Conservation (phyloP, 163 green algal species). For the Trebouxiophyceae sp. region DNA sequence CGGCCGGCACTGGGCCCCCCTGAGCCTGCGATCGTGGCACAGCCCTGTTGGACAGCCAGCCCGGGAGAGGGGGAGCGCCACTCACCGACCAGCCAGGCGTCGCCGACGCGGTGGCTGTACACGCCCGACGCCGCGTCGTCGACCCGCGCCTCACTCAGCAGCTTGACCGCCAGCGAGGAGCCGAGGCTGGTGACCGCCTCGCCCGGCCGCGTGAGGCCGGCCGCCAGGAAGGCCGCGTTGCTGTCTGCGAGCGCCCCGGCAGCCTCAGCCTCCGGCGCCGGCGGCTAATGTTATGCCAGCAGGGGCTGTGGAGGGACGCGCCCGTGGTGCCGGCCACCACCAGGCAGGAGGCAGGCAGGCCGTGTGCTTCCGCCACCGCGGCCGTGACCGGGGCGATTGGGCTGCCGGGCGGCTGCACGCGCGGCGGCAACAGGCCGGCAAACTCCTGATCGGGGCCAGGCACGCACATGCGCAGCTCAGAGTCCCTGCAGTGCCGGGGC, state of each 20-base stretch:
- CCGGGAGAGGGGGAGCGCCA: too few relatives aligned
- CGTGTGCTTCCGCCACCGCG: slow-evolving; percentile 20
- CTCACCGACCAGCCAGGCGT: slow-evolving; percentile 79
- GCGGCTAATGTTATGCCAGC: background rate
- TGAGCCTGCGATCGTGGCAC: background rate
- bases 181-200: slow-evolving; percentile 83
- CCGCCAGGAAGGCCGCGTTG: slow-evolving; percentile 90
- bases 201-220: too few relatives aligned
- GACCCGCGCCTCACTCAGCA: slow-evolving; percentile 68
- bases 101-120: slow-evolving; percentile 84
- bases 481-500: background rate
- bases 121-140: slow-evolving; percentile 79
- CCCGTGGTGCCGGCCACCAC: slow-evolving; percentile 79
- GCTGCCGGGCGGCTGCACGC: slow-evolving; percentile 57
- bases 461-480: too few relatives aligned
- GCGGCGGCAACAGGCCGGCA: slow-evolving; percentile 39
- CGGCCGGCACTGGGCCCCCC: background rate
- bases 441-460: too few relatives aligned
- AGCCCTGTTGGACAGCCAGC: too few relatives aligned
- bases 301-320: too few relatives aligned
- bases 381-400: slow-evolving; percentile 40
- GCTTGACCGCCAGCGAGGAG: slow-evolving; percentile 86
- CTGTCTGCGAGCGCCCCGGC: slow-evolving; percentile 46
- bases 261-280: background rate
- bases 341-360: slow-evolving; percentile 49